Evolutionary conservation across 2,329 filamentous ascomycete species (phyloP).

Genomic region (Alternaria consortialis): DNA sequence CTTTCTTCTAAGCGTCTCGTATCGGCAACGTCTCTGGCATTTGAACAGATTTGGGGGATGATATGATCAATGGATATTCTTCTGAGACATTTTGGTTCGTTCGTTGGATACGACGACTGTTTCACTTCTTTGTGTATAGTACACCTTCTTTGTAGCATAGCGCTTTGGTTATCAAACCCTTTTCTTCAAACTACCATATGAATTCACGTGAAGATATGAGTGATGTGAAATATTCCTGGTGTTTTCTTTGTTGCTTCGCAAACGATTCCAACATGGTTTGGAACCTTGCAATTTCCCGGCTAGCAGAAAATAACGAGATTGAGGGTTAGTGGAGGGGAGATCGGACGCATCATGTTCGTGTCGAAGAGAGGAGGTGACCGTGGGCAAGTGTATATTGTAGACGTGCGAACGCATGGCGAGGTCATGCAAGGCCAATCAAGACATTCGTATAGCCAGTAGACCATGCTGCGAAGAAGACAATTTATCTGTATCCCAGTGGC

Average conservation of each 20-base stretch:
- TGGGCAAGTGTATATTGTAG: neutral
- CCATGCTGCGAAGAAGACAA: neutral
- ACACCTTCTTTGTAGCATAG: slow-evolving; percentile 26
- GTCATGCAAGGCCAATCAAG: neutral
- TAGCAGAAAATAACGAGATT: neutral
- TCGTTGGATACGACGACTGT: slow-evolving; percentile 22
- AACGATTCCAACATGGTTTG: neutral
- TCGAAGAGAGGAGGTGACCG: neutral
- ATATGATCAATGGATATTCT: slow-evolving; percentile 9
- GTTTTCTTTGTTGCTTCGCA: neutral
- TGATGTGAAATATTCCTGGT: neutral
- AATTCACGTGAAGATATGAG: neutral
- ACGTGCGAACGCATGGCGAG: neutral
- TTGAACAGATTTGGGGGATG: neutral
- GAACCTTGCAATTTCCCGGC: neutral
- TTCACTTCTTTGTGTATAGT: slow-evolving; percentile 31
- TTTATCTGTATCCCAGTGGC: neutral
- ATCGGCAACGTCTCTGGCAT: neutral
- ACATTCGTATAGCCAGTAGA: neutral
- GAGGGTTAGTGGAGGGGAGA: neutral
- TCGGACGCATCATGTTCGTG: neutral
- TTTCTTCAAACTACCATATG: neutral
- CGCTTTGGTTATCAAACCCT: slow-evolving; percentile 5
- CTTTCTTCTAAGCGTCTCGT: slow-evolving; percentile 25
- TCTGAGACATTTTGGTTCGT: slow-evolving; percentile 10